Percentiles rank a stretch among this genome's conserved stretches.
Evolutionary conservation across 108 stramenopile genomes (phyloP).

Genomic region (Schizochytrium sp.): DNA sequence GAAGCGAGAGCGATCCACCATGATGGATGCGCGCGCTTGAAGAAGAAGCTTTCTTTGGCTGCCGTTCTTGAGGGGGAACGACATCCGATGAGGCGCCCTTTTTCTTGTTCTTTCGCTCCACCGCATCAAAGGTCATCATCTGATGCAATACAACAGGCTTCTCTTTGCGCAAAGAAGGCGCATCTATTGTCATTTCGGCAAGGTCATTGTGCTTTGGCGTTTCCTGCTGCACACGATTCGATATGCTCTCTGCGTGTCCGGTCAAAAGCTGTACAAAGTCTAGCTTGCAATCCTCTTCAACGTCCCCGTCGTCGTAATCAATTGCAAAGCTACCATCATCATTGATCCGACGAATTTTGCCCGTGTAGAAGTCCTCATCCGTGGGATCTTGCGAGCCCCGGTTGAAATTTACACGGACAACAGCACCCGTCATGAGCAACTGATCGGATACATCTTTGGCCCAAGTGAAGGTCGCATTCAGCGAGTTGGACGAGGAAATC

Average conservation of each 20-base stretch:
- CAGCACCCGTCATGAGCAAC: not conserved
- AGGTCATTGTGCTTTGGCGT: no score
- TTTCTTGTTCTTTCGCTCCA: no score
- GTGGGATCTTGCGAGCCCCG: not conserved
- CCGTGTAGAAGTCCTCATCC: not conserved
- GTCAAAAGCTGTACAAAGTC: not conserved
- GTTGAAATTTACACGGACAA: not conserved
- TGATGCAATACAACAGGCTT: no score
- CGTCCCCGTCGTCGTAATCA: not conserved
- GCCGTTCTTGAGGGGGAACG: no score
- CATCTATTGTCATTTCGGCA: no score
- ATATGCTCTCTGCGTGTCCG: no score
- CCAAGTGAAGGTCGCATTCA: not conserved
- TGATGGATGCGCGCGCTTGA: not conserved
- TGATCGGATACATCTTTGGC: not conserved
- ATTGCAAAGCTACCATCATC: not conserved
- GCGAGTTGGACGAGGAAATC: no score
- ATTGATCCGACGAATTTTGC: not conserved
- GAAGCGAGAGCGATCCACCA: not conserved
- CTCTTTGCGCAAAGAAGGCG: no score
- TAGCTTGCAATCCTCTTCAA: not conserved
- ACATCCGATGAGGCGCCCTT: no score
- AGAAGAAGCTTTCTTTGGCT: not conserved
- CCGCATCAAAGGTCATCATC: no score
- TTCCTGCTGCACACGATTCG: no score